Evolutionary conservation across 345 rosid species (phyloP), one percentile per base, ranked within the genome.

Genomic region (Mallotus nudiflorus): DNA sequence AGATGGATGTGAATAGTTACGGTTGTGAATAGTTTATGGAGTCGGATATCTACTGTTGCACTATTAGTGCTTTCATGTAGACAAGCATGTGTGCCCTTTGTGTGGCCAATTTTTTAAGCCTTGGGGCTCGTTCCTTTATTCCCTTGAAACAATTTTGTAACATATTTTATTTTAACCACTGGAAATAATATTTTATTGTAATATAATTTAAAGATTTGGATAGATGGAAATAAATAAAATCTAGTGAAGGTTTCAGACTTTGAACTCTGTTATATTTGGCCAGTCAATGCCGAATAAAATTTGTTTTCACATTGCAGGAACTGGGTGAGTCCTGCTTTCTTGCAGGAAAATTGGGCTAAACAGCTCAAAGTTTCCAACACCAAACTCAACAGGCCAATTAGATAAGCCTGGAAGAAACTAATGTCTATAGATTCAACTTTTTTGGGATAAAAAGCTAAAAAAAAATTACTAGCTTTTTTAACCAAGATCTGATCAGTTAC

Each of bases 401-500:
- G 3, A 6, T 3, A 33, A 33, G 37, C 37, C 37, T 33, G 37
- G 37, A 33, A 33, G 37, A 33, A 33, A 33, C 37, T 33, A 33
- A 33, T 2, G 37, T 33, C 37, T 33, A 3, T 42, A 42, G 14
- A 42, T 12, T 42, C 46, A 9, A 8, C 9, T 4, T 42, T 42
- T 12, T 9, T 1, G 14, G 46, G 9, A 5, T 4, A 4, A 42
- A 9, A 9, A 9, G 46, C 6, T 6, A 33, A 33, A 33, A 3
- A 42, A 42, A 4, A 42, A n/a, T n/a, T n/a, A n/a, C n/a, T n/a
- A n/a, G n/a, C n/a, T 8, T 3, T 25, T 0, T 14, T 10, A 24
- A 27, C 29, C 57, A 53, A 10, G 70, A 12, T 9, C 29, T 33
- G 52, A 35, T 52, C 53, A 65, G 44, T 56, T 48, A 20, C 68